These are phyloP conservation scores for Scutellaria barbata DNA, from an alignment of 257 asterid species.

Conservation along the genomic window DNA sequence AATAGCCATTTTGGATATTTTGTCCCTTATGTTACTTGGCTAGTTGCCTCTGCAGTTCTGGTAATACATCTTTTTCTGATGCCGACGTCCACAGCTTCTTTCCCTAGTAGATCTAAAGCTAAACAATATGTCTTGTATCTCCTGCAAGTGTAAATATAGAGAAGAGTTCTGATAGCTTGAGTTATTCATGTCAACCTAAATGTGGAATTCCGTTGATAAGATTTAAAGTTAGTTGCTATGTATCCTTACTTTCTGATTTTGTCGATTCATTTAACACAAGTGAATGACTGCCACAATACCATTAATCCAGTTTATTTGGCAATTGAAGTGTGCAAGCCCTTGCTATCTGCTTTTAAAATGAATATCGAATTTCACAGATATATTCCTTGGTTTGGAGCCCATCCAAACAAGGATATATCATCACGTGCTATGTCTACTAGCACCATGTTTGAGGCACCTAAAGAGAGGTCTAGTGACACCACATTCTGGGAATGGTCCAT, in stretches of 20 bases:
- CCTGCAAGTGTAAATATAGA: not conserved
- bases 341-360: conserved; percentile 42
- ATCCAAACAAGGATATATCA: conserved; percentile 54
- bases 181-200: not conserved
- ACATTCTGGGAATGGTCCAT: conserved; percentile 61
- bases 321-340: conserved; percentile 36
- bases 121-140: not conserved
- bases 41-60: not conserved
- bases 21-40: not conserved
- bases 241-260: not conserved
- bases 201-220: not conserved
- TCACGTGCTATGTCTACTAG: conserved; percentile 43
- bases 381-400: conserved; percentile 55
- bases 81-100: not conserved
- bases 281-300: conserved; percentile 24
- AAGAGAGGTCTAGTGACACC: conserved; percentile 46
- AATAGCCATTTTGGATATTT: not conserved
- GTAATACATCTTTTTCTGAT: not conserved
- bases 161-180: conserved; percentile 11
- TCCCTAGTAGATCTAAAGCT: not conserved
- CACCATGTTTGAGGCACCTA: conserved; percentile 45
- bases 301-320: conserved; percentile 18
- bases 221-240: conserved; percentile 1
- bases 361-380: conserved; percentile 52
- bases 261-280: conserved; percentile 18